Conservation (phyloP, 1,284 basidiomycete genomes). For the Paramarasmius palmivorus region DNA sequence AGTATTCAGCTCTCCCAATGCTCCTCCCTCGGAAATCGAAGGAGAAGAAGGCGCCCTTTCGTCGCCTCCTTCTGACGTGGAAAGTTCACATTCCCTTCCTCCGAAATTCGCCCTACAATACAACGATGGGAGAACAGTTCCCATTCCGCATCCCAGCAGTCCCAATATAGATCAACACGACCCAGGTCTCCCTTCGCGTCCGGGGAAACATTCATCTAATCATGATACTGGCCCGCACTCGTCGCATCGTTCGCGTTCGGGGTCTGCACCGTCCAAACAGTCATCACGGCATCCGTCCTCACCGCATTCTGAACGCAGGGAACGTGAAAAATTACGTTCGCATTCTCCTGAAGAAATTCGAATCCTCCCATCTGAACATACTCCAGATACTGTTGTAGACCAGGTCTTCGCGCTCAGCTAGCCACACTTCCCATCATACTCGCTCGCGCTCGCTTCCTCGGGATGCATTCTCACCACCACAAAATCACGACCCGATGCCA, state of each 20-base stretch:
- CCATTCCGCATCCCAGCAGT: conserved; percentile 43
- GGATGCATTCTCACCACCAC: conserved; percentile 23
- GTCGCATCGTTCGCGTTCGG: conserved; percentile 13
- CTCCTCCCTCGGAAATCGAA: conserved; percentile 54
- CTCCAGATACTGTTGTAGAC: conserved; percentile 26
- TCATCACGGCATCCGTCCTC: conserved; percentile 20
- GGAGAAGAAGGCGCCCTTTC: conserved; percentile 44
- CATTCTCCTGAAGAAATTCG: conserved; percentile 54
- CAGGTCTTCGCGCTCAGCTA: conserved; percentile 26
- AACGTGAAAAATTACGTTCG: conserved; percentile 22
- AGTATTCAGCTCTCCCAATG: conserved; percentile 56
- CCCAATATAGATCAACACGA: conserved; percentile 14
- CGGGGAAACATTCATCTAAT: conserved; percentile 20
- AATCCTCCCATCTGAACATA: conserved; percentile 44
- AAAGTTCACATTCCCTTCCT: conserved; percentile 64
- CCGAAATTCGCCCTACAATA: conserved; percentile 72
- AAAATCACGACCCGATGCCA: conserved; percentile 23
- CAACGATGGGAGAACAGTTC: conserved; percentile 61
- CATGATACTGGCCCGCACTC: conserved; percentile 14
- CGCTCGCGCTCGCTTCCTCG: conserved; percentile 48
- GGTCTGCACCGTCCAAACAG: conserved; percentile 9
- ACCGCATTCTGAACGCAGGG: conserved; percentile 16
- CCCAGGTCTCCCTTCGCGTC: conserved; percentile 14
- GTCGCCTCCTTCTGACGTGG: conserved; percentile 56
- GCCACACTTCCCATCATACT: conserved; percentile 24